These are phyloP conservation scores for Phytophthora constricta DNA, from an alignment of 352 stramenopile species.

Conservation along the genomic window DNA sequence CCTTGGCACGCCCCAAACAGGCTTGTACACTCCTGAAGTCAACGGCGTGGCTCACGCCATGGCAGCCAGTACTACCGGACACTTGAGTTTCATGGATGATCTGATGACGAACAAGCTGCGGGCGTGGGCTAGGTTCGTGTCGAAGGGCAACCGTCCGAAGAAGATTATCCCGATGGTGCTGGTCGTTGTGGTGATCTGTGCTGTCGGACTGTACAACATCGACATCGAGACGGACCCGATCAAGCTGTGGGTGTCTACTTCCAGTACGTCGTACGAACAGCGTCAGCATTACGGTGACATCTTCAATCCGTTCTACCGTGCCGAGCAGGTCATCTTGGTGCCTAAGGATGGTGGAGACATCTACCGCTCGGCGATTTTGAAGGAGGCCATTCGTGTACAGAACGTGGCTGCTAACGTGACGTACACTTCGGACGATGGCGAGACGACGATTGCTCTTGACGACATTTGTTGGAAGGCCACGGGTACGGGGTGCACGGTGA, in stretches of 20 bases:
- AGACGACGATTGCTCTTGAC: slow-evolving; percentile 39
- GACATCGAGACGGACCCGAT: slow-evolving; percentile 68
- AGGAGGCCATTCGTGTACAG: slow-evolving; percentile 60
- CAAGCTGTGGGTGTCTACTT: slow-evolving; percentile 71
- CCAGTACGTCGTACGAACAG: slow-evolving; percentile 62
- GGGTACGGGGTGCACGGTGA: slow-evolving; percentile 60
- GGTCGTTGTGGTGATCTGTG: slow-evolving; percentile 45
- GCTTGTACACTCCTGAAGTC: slow-evolving; percentile 30
- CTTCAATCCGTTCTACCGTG: slow-evolving; percentile 78
- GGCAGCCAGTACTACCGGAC: slow-evolving; percentile 20
- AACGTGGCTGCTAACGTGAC: slow-evolving; percentile 46
- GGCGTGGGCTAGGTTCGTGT: slow-evolving; percentile 49
- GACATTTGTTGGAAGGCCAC: slow-evolving; percentile 79
- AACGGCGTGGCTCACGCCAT: slow-evolving; percentile 33
- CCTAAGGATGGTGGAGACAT: slow-evolving; percentile 69
- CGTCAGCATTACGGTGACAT: slow-evolving; percentile 65
- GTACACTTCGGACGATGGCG: slow-evolving; percentile 38
- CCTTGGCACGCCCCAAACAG: slow-evolving; percentile 27
- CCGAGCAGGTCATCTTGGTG: slow-evolving; percentile 72
- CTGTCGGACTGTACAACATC: slow-evolving; percentile 46
- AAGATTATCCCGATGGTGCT: slow-evolving; percentile 50
- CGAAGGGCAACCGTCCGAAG: slow-evolving; percentile 42
- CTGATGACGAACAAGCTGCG: slow-evolving; percentile 50
- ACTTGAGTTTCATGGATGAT: slow-evolving; percentile 53
- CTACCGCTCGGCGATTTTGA: slow-evolving; percentile 54